Evolutionary conservation across 352 stramenopile species (phyloP), one percentile per base, ranked within the genome.

Genomic region (Lagenidium giganteum): DNA sequence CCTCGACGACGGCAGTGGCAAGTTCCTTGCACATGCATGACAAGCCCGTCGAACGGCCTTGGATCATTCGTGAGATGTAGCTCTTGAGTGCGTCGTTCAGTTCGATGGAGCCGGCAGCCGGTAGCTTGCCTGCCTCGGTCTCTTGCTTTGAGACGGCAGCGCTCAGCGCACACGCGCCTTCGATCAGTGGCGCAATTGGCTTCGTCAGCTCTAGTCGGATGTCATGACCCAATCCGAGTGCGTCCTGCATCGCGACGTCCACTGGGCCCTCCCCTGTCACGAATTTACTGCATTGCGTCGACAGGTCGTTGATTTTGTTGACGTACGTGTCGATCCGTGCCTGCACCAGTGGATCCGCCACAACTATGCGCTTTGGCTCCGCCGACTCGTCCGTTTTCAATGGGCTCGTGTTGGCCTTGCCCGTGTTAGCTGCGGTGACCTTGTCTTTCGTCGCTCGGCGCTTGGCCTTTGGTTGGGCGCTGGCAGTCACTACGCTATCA

Each of bases 221-320:
- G 34, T 18, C 3, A 26, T 24, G 9, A 4, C 11, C 0, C 26
- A 28, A n/a, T 49, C 32, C 9, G 33, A 52, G 12, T 56, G 32
- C 1, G 28, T 90, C 78, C 30, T 85, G 71, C 44, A 84, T 52
- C n/a, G 87, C 53, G 2, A 33, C 48, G 31, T 82, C 66, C 7
- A 55, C 51, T 8, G 33, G 28, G 16, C 30, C 58, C 20, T 63
- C 47, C 7, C 47, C 27, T 9, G 48, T 21, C 20, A 72, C 36
- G 12, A 86, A 47, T 16, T 68, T 45, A 12, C 45, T 54, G 38
- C 71, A 85, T 24, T 65, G 46, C 12, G 48, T 47, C 17, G 74
- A 85, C 29, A 90, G 56, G 28, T 88, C 78, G n/a, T 83, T 63
- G 13, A 83, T 79, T 50, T 91, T 90, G 22, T 81, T 53, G 33